These are phyloP conservation scores for Ceratorhiza oryzae-sativae DNA, from an alignment of 1,284 basidiomycete genomes.

Conservation along the genomic window DNA sequence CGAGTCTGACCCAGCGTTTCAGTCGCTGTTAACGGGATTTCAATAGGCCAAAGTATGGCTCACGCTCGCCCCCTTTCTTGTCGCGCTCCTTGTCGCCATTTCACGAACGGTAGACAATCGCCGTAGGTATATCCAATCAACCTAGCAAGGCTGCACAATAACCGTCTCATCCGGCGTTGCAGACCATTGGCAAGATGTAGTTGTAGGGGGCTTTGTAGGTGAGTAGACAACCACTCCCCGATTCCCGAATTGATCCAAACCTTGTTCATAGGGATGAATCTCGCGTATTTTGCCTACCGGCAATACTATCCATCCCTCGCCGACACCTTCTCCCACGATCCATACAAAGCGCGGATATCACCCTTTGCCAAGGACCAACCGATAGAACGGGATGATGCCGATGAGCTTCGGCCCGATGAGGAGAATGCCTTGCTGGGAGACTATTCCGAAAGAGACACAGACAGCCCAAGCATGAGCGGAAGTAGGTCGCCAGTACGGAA, in stretches of 20 bases:
- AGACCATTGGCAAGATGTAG: conserved; percentile 91
- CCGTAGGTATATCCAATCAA: conserved; percentile 58
- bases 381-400: neutral
- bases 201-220: conserved; percentile 83
- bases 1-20: neutral
- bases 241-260: neutral
- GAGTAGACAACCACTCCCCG: conserved; percentile 33
- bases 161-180: conserved; percentile 8
- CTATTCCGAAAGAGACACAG: conserved; percentile 1
- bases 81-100: conserved; percentile 86
- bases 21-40: neutral
- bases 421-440: conserved; percentile 13
- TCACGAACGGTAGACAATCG: conserved; percentile 89
- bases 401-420: neutral
- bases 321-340: conserved; percentile 63
- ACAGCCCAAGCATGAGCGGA: neutral
- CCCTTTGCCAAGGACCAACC: conserved; percentile 20
- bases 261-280: conserved; percentile 50
- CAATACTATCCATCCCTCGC: conserved; percentile 76
- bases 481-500: neutral
- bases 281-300: conserved; percentile 82
- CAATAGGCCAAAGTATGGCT: conserved; percentile 80
- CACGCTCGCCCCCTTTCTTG: conserved; percentile 76
- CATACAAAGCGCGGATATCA: conserved; percentile 21
- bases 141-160: neutral